Evolutionary conservation across 108 stramenopile genomes (phyloP), one percentile per base, ranked within the genome.

Genomic region (Licmophora abbreviata): DNA sequence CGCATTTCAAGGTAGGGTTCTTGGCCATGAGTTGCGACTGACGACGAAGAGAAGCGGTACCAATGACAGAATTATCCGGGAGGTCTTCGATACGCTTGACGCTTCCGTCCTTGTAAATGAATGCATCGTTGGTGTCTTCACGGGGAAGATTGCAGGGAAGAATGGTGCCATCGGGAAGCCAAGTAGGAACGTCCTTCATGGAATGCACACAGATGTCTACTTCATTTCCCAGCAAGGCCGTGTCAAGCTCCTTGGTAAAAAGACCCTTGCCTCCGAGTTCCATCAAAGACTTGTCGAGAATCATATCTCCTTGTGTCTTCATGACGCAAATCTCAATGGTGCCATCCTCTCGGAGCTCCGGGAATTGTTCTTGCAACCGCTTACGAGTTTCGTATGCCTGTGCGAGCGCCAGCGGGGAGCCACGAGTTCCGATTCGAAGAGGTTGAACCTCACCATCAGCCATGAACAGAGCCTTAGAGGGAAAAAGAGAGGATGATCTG

Each of bases 161-260:
- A 25, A 98, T 77, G 20, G 97, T 97, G 22, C 93, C 94, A 1
- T 94, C 95, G 7, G 94, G 94, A 46, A 99, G 72, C 95, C 95
- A 97, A 17, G 99, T 99, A 7, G 99, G 99, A 38, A 99, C 97
- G 74, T 99, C 99, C 81, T 99, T 99, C 96, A 99, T 98, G 29
- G 97, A 98, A 66, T 99, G 99, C 29, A 99, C 99, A 61, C 96
- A 98, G 46, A 98, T 97, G 69, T 99, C 99, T 18, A 97, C 96
- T 74, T 97, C 95, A 46, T 97, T 64, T 37, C 81, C 89, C 31
- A 99, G 80, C 31, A 99, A 74, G 29, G 94, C 94, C 14, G 84
- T 85, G 61, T 99, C 99, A 28, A 99, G 88, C 77, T 99, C 99
- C 78, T 99, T 99, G 44, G 99, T 99, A 73, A 99, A 99, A 4